These are phyloP conservation scores for Pseudopyrenochaeta lycopersici DNA, from an alignment of 2,329 filamentous ascomycete species.

Conservation along the genomic window DNA sequence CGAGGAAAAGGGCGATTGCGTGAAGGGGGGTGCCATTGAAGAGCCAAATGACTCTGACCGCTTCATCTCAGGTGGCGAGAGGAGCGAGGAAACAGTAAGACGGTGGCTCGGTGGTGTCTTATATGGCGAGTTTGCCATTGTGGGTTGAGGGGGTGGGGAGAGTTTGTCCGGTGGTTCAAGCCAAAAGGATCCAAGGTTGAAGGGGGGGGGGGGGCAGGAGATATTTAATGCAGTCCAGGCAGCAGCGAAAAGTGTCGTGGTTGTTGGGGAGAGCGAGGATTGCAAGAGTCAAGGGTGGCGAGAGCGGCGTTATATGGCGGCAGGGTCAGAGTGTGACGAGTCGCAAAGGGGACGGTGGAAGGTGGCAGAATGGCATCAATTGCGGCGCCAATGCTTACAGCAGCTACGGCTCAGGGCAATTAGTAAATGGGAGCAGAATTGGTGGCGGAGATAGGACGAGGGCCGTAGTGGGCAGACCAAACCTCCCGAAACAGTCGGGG, in stretches of 20 bases:
- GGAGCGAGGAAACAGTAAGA: conserved; percentile 49
- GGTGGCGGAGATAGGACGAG: conserved; percentile 39
- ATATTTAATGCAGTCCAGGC: conserved; percentile 18
- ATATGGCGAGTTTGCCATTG: conserved; percentile 41
- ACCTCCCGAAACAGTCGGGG: conserved; percentile 36
- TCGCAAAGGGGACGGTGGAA: conserved; percentile 39
- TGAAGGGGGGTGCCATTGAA: conserved; percentile 31
- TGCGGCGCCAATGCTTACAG: conserved; percentile 37
- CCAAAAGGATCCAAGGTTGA: not conserved
- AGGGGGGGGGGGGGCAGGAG: conserved; percentile 8
- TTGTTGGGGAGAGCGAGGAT: conserved; percentile 16
- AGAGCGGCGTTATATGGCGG: conserved; percentile 26
- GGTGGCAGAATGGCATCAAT: conserved; percentile 40
- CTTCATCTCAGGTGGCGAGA: conserved; percentile 53
- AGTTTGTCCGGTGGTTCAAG: conserved; percentile 28
- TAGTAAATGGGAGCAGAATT: conserved; percentile 31
- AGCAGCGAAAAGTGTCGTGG: conserved; percentile 8
- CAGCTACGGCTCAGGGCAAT: conserved; percentile 22
- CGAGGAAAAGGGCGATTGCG: conserved; percentile 34
- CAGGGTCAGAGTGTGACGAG: conserved; percentile 24
- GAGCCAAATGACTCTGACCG: conserved; percentile 51
- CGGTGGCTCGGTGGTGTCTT: conserved; percentile 41
- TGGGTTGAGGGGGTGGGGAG: conserved; percentile 23
- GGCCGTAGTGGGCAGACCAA: conserved; percentile 24
- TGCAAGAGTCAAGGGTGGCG: conserved; percentile 31